phyloP scores from a whole-genome alignment of 495 filamentous ascomycete genomes.

The Tuber brumale region DNA sequence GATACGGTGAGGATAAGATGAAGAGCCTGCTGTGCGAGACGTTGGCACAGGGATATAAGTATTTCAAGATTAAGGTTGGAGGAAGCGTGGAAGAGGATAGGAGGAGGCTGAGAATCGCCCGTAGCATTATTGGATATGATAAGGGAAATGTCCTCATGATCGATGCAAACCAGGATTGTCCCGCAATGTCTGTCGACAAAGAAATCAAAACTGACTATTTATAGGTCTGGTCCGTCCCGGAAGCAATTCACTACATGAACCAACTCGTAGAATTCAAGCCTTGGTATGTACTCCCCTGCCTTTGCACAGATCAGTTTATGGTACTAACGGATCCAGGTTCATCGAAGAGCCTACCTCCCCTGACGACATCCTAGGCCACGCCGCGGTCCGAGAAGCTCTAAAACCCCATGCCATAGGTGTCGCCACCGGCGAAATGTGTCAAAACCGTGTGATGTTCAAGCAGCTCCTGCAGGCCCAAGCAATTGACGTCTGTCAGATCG shows the following conservation, averaged over 20 bases:
- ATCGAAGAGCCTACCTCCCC: conserved; percentile 96
- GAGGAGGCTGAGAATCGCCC: conserved; percentile 62
- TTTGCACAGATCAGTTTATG: not conserved
- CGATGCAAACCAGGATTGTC: conserved; percentile 70
- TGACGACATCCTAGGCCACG: conserved; percentile 86
- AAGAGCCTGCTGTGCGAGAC: conserved; percentile 63
- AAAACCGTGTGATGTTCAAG: conserved; percentile 92
- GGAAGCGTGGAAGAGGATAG: conserved; percentile 63
- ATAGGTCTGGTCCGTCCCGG: conserved; percentile 75
- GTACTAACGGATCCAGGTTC: conserved; percentile 47
- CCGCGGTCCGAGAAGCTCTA: conserved; percentile 72
- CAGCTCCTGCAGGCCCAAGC: conserved; percentile 72
- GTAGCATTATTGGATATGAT: conserved; percentile 80
- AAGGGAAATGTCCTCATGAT: conserved; percentile 85
- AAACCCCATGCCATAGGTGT: conserved; percentile 70
- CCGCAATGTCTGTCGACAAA: conserved; percentile 11
- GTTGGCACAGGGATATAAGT: conserved; percentile 64
- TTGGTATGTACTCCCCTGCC: conserved; percentile 47
- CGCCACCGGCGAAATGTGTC: conserved; percentile 93
- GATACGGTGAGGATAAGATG: conserved; percentile 85
- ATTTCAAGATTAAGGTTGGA: conserved; percentile 94
- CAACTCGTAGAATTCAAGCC: conserved; percentile 76
- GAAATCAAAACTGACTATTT: conserved; percentile 33
- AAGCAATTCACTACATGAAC: conserved; percentile 84
- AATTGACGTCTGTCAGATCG: conserved; percentile 83